Evolutionary conservation across 148 eudicot genomes (phyloP), one percentile per base, ranked within the genome.

Genomic region (Pouteria glomerata): DNA sequence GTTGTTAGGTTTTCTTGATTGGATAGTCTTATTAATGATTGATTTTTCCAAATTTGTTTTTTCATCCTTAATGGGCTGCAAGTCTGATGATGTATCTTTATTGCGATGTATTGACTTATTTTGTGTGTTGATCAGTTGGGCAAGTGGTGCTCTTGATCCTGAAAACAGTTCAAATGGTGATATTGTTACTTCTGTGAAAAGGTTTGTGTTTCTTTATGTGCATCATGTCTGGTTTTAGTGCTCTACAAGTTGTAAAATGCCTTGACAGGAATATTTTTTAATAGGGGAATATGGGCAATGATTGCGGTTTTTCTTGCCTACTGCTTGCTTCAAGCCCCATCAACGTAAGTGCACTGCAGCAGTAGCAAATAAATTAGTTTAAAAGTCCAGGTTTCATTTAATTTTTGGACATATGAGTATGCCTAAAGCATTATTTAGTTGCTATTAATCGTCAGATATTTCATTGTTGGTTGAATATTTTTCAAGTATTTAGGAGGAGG

Each of bases 261-360:
- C 27, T 27, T 73, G 30, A 14, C 53, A 31, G 62, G 51, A 51
- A 18, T 70, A 59, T n/a, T 39, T 27, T 82, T 82, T 70, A 45
- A 31, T 82, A 95, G 99, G 90, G 99, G 99, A 45, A 74, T 90
- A 48, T 95, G 96, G 91, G 99, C 97, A 62, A 91, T 95, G 99
- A 81, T 92, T 76, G 99, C 97, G 21, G 97, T 95, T 63, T 89
- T 86, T 76, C 96, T 95, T 78, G 80, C 99, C 34, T 95, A 95
- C 77, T 86, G 94, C 74, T 88, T 95, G 85, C 83, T 95, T 63
- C 99, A 95, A 83, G 96, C 99, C 53, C 99, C 99, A 74, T 92
- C 97, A 39, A 91, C 99, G 97, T 95, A 82, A 90, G 98, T 73
- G 16, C 67, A 1, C 15, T 24, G 21, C n/a, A 16, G 48, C 47